Conservation (phyloP, 192 early-diverging fungal species). For the Linderina pennispora region DNA sequence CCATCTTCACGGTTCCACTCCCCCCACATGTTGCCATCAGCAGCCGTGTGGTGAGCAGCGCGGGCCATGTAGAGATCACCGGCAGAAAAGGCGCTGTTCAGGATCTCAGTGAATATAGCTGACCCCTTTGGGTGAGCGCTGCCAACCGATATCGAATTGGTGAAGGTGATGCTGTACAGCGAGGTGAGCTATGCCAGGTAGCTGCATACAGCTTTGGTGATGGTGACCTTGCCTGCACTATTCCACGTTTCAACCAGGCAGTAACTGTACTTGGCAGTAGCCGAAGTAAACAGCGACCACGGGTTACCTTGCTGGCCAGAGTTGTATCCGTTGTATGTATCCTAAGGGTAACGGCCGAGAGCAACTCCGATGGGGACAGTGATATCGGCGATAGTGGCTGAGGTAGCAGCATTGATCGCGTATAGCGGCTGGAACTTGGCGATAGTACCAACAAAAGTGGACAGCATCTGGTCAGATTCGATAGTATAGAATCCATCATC, state of each 20-base stretch:
- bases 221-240: neutral
- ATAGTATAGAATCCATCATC: constrained; percentile 21
- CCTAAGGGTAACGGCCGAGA: constrained; percentile 70
- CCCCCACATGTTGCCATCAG: constrained; percentile 53
- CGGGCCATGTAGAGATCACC: constrained; percentile 58
- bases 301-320: constrained; percentile 60
- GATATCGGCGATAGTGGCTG: constrained; percentile 5
- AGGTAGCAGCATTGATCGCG: constrained; percentile 12
- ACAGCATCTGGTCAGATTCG: constrained; percentile 7
- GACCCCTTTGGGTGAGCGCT: neutral
- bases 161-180: no score
- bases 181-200: no score
- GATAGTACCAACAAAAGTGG: constrained; percentile 12
- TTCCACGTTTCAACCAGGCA: constrained; percentile 21
- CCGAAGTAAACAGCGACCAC: constrained; percentile 63
- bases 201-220: no score
- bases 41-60: constrained; percentile 46
- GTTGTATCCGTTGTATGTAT: constrained; percentile 64
- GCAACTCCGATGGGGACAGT: constrained; percentile 44
- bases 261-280: constrained; percentile 62
- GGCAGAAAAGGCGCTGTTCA: constrained; percentile 27
- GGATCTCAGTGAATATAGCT: constrained; percentile 14
- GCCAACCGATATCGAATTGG: no score
- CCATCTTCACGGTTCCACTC: constrained; percentile 57
- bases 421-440: constrained; percentile 15